Base-by-base conservation (phyloP, 75 land plant genomes). In the Pinus tabuliformis region DNA sequence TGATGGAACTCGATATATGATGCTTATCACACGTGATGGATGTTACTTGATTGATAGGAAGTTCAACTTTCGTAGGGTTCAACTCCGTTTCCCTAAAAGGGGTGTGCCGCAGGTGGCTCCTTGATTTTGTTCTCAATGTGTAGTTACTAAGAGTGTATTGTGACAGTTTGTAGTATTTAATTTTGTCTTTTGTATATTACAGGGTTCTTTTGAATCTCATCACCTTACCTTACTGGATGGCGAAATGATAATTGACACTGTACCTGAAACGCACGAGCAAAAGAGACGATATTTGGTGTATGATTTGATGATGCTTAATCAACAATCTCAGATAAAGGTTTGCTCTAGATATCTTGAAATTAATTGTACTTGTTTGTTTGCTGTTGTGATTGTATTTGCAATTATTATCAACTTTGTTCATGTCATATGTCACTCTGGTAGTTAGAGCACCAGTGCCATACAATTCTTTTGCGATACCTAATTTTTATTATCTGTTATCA, bases 1-100 rank as follows among this genome's bases (percentile, higher is more conserved):
- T 73, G 99, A 97, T 88, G 99, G 99, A 70, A 95, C 99, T 26
- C 77, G 99, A 73, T 97, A 97, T 86, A 95, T 97, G 99, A 92
- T 97, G 95, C 82, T 97, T 57, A 89, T 97, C 24, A 91, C 92
- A 7, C 62, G 76, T 58, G 89, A 92, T 82, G 99, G 99, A 28
- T 92, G 98, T 62, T 97, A 89, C 76, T 81, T 97, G 75, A 87
- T 97, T 76, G 99, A 97, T 88, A 83, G 99, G 42, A 91, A 86
- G 77, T 97, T 97, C 70, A 78, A 73, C 58, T 97, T 97, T 81
- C 83, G 99, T 36, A 87, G 99, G 76, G 95, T 97, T 74, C 99
- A 97, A 78, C 82, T 91, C 86, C 89, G 93, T 5, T 91, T 91
- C 83, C 93, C 93, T 52, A 33, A 57, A 5, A 86, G 73, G 78